Evolutionary conservation across 1,139 yeast genomes (phyloP), one percentile per base, ranked within the genome.

Genomic region (Candida buenavistaensis): DNA sequence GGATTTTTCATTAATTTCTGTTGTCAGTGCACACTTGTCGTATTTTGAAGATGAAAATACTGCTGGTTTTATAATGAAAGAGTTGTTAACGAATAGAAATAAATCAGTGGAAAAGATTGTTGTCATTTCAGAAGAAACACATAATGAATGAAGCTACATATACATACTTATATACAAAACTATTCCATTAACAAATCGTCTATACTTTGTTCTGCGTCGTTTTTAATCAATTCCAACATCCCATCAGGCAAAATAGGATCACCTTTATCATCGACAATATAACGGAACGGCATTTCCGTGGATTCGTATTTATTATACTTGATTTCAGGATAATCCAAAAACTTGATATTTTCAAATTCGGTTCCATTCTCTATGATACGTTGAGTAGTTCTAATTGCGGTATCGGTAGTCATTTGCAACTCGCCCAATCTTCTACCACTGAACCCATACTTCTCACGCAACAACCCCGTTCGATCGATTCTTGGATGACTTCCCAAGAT

Each of bases 241-340:
- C 97, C 97, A 43, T 75, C 75, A 1, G 98, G 98, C 53, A 92
- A 69, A 14, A 92, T 84, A 1, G 97, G 97, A 43, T 73, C 72
- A 3, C 78, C 79, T 2, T 73, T 51, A 3, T 62, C 67, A 46
- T 81, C 82, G 38, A 81, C 64, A 20, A 92, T 83, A 52, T 92
- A 92, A 54, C 97, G 72, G 65, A 92, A 92, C 3, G 98, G 98
- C 98, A 92, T 92, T 56, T 92, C 97, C 0, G 96, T 89, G 5
- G 95, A 85, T 59, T 92, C 97, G 54, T 85, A 79, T 57, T 82
- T 83, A 62, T 72, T 83, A 65, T 86, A 90, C 55, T 88, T 78
- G 47, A 92, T 83, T 60, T 90, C 97, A 2, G 98, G 98, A 55
- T 87, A 89, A 57, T 92, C 97, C 42, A 90, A 78, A 56, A 87